Evolutionary conservation across 306 rosid species (phyloP), one percentile per base, ranked within the genome.

Genomic region (Quercus dentata): DNA sequence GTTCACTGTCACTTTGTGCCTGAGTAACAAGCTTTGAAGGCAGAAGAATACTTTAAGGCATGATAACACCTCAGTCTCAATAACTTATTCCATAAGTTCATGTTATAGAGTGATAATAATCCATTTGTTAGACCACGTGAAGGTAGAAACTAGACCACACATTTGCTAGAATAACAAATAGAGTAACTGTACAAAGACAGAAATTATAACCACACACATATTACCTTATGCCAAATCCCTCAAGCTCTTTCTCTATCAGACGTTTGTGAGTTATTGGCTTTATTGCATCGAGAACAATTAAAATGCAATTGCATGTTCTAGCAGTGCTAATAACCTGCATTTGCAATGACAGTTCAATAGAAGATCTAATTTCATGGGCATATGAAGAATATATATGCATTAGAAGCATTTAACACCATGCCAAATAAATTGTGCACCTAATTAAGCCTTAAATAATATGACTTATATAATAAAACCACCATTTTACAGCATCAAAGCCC

Each of bases 161-260:
- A 21, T 7, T 25, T 49, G 9, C 58, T 33, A 49, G 17, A 71
- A 25, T 11, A 41, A 78, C 44, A 58, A 59, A 75, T 38, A 56
- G 38, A 74, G 35, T 62, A 87, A 62, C 41, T 55, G 11, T 28
- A 49, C 1, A 35, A 46, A 55, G 83, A 73, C 9, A 17, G 3
- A 83, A 82, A 76, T 33, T 75, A 70, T 20, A 56, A 74, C 73
- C 49, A 56, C 31, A 46, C 67, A 83, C 31, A 81, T 14, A 57
- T 81, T 87, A 92, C 97, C 99, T 93, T 82, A 95, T 95, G 78
- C 99, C 99, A 87, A 95, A 95, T 88, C 99, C 99, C 85, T 95
- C 99, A 2, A 95, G 92, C 88, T 95, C 99, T 82, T 95, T 95
- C 78, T 95, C 99, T 65, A 95, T 95, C 56, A 95, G 89, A 69